These are phyloP conservation scores for Bipolaris zeicola DNA, from an alignment of 2,329 filamentous ascomycete genomes.

Conservation along the genomic window DNA sequence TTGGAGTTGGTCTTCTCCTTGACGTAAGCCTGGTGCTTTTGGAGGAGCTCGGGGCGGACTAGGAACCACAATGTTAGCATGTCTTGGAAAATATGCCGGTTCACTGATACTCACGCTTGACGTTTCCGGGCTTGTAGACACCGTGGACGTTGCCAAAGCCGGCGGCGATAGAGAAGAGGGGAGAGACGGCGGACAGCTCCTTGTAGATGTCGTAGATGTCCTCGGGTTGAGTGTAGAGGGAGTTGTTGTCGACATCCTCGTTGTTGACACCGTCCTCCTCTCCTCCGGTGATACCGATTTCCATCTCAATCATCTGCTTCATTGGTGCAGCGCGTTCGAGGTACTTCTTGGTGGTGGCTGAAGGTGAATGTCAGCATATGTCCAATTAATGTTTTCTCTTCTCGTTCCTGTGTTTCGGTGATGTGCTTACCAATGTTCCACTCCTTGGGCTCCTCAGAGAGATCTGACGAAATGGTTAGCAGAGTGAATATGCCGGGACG, in stretches of 20 bases:
- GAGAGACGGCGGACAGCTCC: constrained; percentile 79
- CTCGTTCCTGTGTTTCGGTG: background rate
- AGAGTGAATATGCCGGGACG: background rate
- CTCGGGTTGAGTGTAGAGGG: constrained; percentile 43
- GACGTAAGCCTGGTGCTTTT: constrained; percentile 94
- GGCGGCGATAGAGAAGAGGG: constrained; percentile 83
- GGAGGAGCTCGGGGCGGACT: constrained; percentile 89
- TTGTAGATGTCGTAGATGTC: constrained; percentile 49
- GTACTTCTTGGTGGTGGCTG: constrained; percentile 71
- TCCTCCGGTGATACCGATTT: constrained; percentile 82
- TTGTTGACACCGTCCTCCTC: constrained; percentile 86
- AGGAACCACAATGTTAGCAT: background rate
- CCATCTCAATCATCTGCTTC: constrained; percentile 99
- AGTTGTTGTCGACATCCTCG: constrained; percentile 66
- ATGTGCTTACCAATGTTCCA: constrained; percentile 70
- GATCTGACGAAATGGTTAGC: constrained; percentile 49
- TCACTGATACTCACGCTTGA: constrained; percentile 43
- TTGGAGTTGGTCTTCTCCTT: constrained; percentile 65
- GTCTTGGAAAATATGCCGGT: background rate
- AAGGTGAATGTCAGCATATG: background rate
- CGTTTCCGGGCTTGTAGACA: constrained; percentile 50
- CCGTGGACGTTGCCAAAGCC: constrained; percentile 99
- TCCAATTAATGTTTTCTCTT: background rate
- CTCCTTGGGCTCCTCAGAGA: constrained; percentile 76
- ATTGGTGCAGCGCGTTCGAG: constrained; percentile 91